Base-by-base conservation (phyloP, 2,329 filamentous ascomycete species). In the Cercospora sp. region DNA sequence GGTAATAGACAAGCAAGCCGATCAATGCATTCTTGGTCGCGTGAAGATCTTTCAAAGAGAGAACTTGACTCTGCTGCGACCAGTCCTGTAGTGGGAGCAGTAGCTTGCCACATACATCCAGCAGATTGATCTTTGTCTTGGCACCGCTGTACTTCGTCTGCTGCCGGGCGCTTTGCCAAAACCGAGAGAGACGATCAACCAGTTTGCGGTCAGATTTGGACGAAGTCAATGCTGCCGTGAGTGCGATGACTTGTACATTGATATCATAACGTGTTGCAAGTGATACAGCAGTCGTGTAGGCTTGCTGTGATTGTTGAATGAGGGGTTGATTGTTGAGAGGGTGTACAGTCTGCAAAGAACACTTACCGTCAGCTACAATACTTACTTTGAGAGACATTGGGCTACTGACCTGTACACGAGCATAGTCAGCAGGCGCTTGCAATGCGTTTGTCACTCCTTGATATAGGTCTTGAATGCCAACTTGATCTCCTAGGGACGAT, bases 281-380 rank as follows among this genome's bases (percentile, higher is more conserved):
- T 26, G 66, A 67, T 21, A 69, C 60, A 30, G 74, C 73, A 66
- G 68, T 57, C 34, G 63, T 24, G 40, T 71, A 70, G 16, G 59
- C 43, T 59, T 71, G 66, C 65, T 70, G 67, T 57, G 70, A 71
- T 63, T 77, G 77, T 65, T 69, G 64, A 26, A 83, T 71, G 40
- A 80, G 77, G 28, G 81, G 73, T 69, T 82, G 80, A 68, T 85
- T 84, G 74, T 78, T 80, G 65, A 84, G 76, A 66, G 82, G 81
- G 75, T 85, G 81, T 66, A 83, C 77, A 49, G 83, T 76, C 74
- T 78, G 76, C 69, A 73, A 75, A 68, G 73, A 74, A 67, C 66
- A 70, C 65, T 81, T 75, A 72, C 79, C 77, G 66, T 80, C 74
- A 74, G 77, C 74, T 73, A 69, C 76, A 57, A 73, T 73, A 78